These are phyloP conservation scores for Xylaria nigripes DNA, from an alignment of 495 filamentous ascomycete genomes.

Conservation along the genomic window DNA sequence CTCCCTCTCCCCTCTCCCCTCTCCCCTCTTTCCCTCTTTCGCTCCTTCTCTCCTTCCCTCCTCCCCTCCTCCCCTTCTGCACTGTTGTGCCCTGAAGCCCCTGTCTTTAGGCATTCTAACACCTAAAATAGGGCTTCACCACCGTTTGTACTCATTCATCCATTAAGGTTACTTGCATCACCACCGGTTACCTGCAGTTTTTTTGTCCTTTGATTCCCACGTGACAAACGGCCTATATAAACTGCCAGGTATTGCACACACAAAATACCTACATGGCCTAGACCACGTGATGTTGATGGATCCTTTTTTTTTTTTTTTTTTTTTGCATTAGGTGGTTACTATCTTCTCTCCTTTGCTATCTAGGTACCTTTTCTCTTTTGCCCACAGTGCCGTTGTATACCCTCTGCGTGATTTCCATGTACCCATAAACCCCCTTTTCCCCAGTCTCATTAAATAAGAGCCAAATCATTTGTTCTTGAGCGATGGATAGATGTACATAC, in stretches of 20 bases:
- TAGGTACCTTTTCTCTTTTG: neutral
- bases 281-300: neutral
- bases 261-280: neutral
- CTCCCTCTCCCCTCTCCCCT: too few relatives aligned
- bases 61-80: too few relatives aligned
- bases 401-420: neutral
- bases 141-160: conserved; percentile 26
- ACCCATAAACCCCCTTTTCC: neutral
- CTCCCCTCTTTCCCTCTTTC: neutral
- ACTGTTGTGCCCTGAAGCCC: neutral
- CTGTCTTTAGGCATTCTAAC: neutral
- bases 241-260: conserved; percentile 7
- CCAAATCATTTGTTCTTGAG: neutral
- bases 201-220: conserved; percentile 29
- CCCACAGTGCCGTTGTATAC: neutral
- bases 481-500: neutral
- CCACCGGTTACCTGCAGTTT: conserved; percentile 24
- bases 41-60: too few relatives aligned
- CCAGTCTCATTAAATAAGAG: neutral
- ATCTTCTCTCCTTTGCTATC: neutral
- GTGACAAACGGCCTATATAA: conserved; percentile 26
- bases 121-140: conserved; percentile 7
- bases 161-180: conserved; percentile 26
- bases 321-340: too few relatives aligned
- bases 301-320: neutral